Evolutionary conservation across 1,284 basidiomycete genomes (phyloP).

Genomic region (Pseudozyma hubeiensis): DNA sequence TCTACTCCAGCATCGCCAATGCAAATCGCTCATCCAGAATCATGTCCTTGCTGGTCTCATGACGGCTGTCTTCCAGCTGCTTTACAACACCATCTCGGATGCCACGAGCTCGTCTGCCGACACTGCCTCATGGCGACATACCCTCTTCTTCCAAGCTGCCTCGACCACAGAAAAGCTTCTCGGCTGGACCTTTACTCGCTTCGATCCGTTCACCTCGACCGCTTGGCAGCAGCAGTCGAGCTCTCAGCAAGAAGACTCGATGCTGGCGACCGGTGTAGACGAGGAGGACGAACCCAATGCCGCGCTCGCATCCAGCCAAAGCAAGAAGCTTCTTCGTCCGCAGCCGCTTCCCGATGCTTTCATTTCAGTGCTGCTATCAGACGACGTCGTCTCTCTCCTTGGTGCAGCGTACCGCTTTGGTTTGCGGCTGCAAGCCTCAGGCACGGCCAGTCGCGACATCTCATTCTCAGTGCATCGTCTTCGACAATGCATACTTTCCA

Average conservation of each 20-base stretch:
- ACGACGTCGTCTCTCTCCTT: constrained; percentile 53
- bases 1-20: constrained; percentile 53
- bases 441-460: constrained; percentile 32
- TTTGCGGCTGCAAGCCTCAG: constrained; percentile 20
- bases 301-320: not conserved
- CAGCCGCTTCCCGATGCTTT: constrained; percentile 39
- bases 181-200: constrained; percentile 53
- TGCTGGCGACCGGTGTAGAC: constrained; percentile 26
- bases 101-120: constrained; percentile 9
- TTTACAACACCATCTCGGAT: constrained; percentile 47
- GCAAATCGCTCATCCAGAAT: constrained; percentile 54
- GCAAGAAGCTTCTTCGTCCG: constrained; percentile 20
- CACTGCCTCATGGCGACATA: constrained; percentile 20
- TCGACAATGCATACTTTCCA: constrained; percentile 44
- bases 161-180: constrained; percentile 52
- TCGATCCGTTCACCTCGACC: constrained; percentile 41
- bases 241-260: constrained; percentile 26
- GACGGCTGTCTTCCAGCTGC: constrained; percentile 42
- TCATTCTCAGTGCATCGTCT: constrained; percentile 46
- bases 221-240: constrained; percentile 45
- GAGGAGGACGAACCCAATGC: constrained; percentile 31
- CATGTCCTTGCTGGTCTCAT: constrained; percentile 52
- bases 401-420: constrained; percentile 43
- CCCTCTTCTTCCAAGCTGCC: constrained; percentile 46
- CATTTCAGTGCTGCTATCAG: constrained; percentile 37